phyloP scores from a whole-genome alignment of 176 grass and related monocot genomes.

The Phyllostachys edulis region DNA sequence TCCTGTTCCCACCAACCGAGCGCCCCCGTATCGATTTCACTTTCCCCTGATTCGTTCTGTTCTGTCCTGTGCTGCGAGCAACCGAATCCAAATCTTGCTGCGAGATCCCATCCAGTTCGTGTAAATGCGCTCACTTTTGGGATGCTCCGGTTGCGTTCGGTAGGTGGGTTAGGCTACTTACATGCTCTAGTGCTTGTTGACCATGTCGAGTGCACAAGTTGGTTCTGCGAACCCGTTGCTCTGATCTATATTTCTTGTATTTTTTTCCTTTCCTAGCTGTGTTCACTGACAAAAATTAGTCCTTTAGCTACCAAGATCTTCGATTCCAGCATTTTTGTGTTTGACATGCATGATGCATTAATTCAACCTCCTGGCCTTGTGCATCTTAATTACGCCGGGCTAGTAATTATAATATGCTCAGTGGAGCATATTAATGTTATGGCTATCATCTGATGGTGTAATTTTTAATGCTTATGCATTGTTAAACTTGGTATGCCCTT shows the following conservation, averaged over 20 bases:
- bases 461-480: not conserved
- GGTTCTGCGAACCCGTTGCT: not conserved
- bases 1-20: not conserved
- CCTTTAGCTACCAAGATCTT: not conserved
- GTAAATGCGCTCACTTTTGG: not conserved
- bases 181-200: not conserved
- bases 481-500: not conserved
- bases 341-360: not conserved
- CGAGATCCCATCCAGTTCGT: not conserved
- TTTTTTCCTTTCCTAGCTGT: not conserved
- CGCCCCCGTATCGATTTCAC: not conserved
- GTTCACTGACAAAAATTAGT: not conserved
- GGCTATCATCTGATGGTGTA: not conserved
- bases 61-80: not conserved
- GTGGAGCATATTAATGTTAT: not conserved
- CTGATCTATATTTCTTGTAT: not conserved
- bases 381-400: not conserved
- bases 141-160: not conserved
- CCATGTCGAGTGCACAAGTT: not conserved
- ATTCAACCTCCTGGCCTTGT: not conserved
- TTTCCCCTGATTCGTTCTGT: constrained; percentile 9
- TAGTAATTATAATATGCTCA: not conserved
- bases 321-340: not conserved
- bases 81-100: not conserved
- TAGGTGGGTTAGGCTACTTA: not conserved